Percentiles rank a stretch among this genome's conserved stretches.
Evolutionary conservation across 176 grass and related monocot species (phyloP).

Genomic region (Avena insularis): DNA sequence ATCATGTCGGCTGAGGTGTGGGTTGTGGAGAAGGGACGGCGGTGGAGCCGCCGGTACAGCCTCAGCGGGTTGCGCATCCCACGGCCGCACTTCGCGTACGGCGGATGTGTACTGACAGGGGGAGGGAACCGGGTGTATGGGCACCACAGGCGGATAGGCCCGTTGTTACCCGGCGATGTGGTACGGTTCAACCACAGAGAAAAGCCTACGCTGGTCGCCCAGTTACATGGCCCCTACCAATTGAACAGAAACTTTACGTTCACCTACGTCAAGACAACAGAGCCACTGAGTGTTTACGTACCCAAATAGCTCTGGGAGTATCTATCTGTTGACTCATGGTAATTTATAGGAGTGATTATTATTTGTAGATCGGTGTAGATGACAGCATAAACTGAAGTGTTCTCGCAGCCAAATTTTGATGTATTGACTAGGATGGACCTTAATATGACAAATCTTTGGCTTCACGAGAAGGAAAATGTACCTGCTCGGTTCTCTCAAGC

Average conservation of each 20-base stretch:
- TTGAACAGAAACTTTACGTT: too few species aligned
- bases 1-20: not conserved
- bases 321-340: too few species aligned
- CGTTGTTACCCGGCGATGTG: too few species aligned
- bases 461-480: constrained; percentile 49
- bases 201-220: too few species aligned
- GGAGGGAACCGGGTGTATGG: not conserved
- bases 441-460: constrained; percentile 64
- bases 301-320: too few species aligned
- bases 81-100: not conserved
- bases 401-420: not conserved
- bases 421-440: constrained; percentile 70
- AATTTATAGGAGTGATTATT: too few species aligned
- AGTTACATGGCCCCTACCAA: too few species aligned
- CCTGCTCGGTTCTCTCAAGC: constrained; percentile 42
- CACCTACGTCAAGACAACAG: too few species aligned
- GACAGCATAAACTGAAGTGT: too few species aligned
- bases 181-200: too few species aligned
- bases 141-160: not conserved
- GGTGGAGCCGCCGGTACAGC: not conserved
- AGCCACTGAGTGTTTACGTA: too few species aligned
- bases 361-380: too few species aligned
- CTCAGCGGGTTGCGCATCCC: not conserved
- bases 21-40: not conserved
- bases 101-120: not conserved